Base-by-base conservation (phyloP, 192 early-diverging fungal genomes). In the Backusella morwellensis region DNA sequence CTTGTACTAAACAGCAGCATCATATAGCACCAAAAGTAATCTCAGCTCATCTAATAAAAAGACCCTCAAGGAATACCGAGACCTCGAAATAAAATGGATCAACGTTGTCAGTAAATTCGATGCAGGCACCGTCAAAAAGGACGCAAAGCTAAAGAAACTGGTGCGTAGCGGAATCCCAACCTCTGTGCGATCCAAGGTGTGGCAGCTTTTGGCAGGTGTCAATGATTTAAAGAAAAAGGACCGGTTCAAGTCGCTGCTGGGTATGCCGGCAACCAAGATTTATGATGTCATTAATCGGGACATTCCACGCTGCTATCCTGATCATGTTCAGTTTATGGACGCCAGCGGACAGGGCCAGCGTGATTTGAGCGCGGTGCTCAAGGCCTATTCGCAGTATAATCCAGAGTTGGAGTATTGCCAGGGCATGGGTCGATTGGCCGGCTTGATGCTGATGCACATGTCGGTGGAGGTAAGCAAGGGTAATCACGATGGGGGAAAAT, bases 221-320 rank as follows among this genome's bases (percentile, higher is more conserved):
- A 80, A 84, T 34, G 77, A 85, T 26, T 85, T 87, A 34, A 83
- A 81, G n/a, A 77, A 89, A 72, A 76, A 80, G 1, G 89, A 86
- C 5, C 21, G 88, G 42, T 91, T 82, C 73, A 75, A 89, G 41
- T 83, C 80, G 76, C 19, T 73, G 26, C 4, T 42, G 75, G 75
- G 74, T 81, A 85, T 38, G 56, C 69, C 76, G 0, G 26, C 66
- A 8, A 56, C 66, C 42, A 82, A 88, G 4, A 94, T 97, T 44
- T 96, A 93, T 82, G 94, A 96, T 38, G 92, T 94, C 17, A 99
- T 99, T 70, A 96, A 98, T 70, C 86, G 91, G 29, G 97, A 99
- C 73, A 91, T 99, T 26, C 77, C 87, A 44, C 41, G 77, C 11
- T 97, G 96, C 83, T 99, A 93, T 82, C 96, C 96, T 2, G 93